Percentiles rank a stretch among this genome's conserved stretches.
Evolutionary conservation across 805 yeast genomes (phyloP).

Genomic region (Spencermartinsiella europaea): DNA sequence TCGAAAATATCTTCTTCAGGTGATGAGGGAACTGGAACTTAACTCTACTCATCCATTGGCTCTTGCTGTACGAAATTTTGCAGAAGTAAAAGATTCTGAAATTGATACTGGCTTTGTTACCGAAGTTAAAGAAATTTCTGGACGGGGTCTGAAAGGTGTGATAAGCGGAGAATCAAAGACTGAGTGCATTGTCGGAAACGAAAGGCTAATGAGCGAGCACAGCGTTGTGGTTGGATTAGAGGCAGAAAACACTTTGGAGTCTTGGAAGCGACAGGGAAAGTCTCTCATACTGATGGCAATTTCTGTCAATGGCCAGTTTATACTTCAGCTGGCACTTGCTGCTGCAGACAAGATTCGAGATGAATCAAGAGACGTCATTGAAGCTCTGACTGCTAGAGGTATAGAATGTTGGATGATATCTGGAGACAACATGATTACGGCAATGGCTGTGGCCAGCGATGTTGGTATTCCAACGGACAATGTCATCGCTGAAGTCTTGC

Average conservation of each 20-base stretch:
- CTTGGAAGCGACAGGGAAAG: slow-evolving; percentile 61
- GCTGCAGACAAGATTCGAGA: slow-evolving; percentile 51
- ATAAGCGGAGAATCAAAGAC: slow-evolving; percentile 19
- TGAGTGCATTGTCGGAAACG: slow-evolving; percentile 51
- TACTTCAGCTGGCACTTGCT: slow-evolving; percentile 43
- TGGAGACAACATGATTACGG: slow-evolving; percentile 67
- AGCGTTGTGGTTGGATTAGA: slow-evolving; percentile 35
- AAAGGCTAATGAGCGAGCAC: slow-evolving; percentile 48
- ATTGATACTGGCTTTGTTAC: slow-evolving; percentile 33
- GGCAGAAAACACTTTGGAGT: slow-evolving; percentile 34
- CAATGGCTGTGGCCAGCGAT: slow-evolving; percentile 58
- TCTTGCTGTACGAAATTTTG: slow-evolving; percentile 46
- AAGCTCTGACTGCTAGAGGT: slow-evolving; percentile 35
- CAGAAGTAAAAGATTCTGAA: slow-evolving; percentile 24
- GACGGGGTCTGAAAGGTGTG: slow-evolving; percentile 46
- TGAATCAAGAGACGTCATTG: slow-evolving; percentile 52
- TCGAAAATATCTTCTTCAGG: slow-evolving; percentile 36
- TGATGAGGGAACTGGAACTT: slow-evolving; percentile 53
- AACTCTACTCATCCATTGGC: slow-evolving; percentile 69
- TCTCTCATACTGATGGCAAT: slow-evolving; percentile 56
- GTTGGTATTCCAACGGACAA: slow-evolving; percentile 49
- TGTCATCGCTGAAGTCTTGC: slow-evolving; percentile 67
- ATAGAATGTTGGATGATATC: slow-evolving; percentile 71
- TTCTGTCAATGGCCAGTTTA: slow-evolving; percentile 22
- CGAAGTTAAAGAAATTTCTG: slow-evolving; percentile 49